These are phyloP conservation scores for Yamadazyma jaroonii DNA, from an alignment of 1,139 yeast species.

Conservation along the genomic window DNA sequence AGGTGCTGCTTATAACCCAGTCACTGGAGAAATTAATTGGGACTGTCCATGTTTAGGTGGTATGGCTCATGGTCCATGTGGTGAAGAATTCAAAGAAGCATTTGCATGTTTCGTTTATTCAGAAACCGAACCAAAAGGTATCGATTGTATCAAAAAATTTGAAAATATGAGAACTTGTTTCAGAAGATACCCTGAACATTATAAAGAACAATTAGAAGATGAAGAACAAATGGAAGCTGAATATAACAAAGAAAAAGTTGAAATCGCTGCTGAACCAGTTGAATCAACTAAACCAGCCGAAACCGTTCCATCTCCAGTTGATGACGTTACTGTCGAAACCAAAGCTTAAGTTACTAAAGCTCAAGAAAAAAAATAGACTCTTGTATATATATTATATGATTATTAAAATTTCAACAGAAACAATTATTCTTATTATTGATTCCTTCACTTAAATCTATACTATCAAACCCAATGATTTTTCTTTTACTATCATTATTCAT, in stretches of 20 bases:
- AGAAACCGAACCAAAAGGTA: slow-evolving; percentile 94
- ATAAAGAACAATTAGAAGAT: slow-evolving; percentile 85
- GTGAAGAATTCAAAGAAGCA: slow-evolving; percentile 95
- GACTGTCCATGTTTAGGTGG: slow-evolving; percentile 99
- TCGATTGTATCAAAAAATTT: slow-evolving; percentile 92
- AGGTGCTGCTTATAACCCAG: slow-evolving; percentile 86
- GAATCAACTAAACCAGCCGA: slow-evolving; percentile 1
- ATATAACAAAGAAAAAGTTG: slow-evolving; percentile 3
- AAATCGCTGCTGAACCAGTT: slow-evolving; percentile 1
- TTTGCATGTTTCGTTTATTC: slow-evolving; percentile 95
- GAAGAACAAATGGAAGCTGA: slow-evolving; percentile 59
- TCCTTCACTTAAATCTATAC: slow-evolving; percentile 30
- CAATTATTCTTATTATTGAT: slow-evolving; percentile 4
- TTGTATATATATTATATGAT: slow-evolving; percentile 6
- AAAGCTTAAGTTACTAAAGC: neutral
- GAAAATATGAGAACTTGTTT: slow-evolving; percentile 93
- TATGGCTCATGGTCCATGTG: slow-evolving; percentile 98
- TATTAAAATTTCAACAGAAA: slow-evolving; percentile 7
- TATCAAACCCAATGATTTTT: slow-evolving; percentile 38
- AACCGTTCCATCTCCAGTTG: neutral
- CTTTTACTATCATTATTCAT: slow-evolving; percentile 13
- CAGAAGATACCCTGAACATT: slow-evolving; percentile 89
- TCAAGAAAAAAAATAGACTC: slow-evolving; percentile 3
- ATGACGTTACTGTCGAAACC: slow-evolving; percentile 2
- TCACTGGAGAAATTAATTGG: slow-evolving; percentile 99